Evolutionary conservation across 2,329 filamentous ascomycete genomes (phyloP), one percentile per base, ranked within the genome.

Genomic region (Metarhizium robertsii): DNA sequence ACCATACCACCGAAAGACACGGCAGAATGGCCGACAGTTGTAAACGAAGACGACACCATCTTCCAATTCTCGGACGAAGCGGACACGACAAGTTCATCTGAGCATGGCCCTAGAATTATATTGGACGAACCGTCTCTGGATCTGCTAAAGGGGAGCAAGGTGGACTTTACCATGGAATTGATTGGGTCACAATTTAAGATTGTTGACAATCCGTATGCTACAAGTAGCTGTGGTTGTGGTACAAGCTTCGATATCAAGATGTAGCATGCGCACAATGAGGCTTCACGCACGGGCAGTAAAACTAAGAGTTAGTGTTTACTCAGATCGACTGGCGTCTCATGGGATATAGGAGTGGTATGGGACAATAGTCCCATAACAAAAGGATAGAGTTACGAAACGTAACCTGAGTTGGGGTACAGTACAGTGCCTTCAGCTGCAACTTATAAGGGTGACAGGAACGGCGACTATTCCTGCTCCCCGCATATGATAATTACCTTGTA

Each of bases 111-210:
- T n/a, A 94, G 90, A 70, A 84, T 99, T 10, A 86, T 97, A 25
- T 84, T 99, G 66, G 94, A 99, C 67, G 83, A 86, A 61, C 83
- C 90, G 2, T 96, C 91, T 53, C 73, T 99, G 57, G 91, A 96
- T 61, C 72, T 99, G 53, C 73, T 99, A 56, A 92, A 90, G 67
- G 94, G 92, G 10, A 96, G 92, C 74, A 96, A 92, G 69, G 86
- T 99, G 42, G 94, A 99, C 68, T 99, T 92, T 66, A 96, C 92
- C 0, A 94, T 88, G 81, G 94, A 97, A 75, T 76, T 99, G 72
- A 96, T 96, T 66, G 78, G 78, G 11, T 80, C 78, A 1, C 92
- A 97, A 73, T 99, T 99, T 72, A 96, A 95, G 78, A 91, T 99
- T 66, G 86, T 90, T 58, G 92, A 95, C 64, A 99, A 97, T 66